Base-by-base conservation (phyloP, 2,329 filamentous ascomycete species). In the Fusarium solani-melongenae region DNA sequence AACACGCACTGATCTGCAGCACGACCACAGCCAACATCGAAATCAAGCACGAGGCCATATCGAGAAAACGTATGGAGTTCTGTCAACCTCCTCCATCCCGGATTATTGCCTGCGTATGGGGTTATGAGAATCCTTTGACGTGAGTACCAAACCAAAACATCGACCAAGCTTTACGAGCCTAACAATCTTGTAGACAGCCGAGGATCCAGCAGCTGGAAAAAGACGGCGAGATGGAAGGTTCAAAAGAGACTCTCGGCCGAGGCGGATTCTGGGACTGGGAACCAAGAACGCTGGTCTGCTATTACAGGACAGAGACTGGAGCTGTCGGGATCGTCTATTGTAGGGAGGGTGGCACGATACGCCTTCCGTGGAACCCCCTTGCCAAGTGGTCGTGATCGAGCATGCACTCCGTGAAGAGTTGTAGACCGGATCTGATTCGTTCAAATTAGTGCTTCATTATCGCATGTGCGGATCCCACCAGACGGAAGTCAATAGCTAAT, bases 21-120 rank as follows among this genome's bases (percentile, higher is more conserved):
- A 66, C 66, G 22, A 46, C 9, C 5, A 66, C 41, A 15, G 3
- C 27, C 34, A 69, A 62, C 34, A 69, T 69, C 8, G 66, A 69
- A 31, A 66, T 69, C 41, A 69, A 62, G 41, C 49, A 69, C 36
- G 66, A 69, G 58, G 66, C 66, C 9, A 62, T 69, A 58, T 69
- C 66, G 17, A 69, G 56, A 39, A 44, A 69, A 49, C 62, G 66
- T 5, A 66, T 69, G 63, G 66, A 62, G 15, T 69, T 69, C 36
- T 69, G 66, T 10, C 62, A 62, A 5, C 58, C 66, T 22, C 58
- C 63, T 5, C 62, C 62, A 3, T 69, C 66, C 2, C 66, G 58
- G 10, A 62, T 69, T 12, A 66, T 69, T 24, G 63, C 62, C 8
- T 55, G 66, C 41, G 66, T 69, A 12, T 69, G 66, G 63, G 66